phyloP scores from a whole-genome alignment of 2,329 filamentous ascomycete genomes.

The Ophiocordyceps robertsii region DNA sequence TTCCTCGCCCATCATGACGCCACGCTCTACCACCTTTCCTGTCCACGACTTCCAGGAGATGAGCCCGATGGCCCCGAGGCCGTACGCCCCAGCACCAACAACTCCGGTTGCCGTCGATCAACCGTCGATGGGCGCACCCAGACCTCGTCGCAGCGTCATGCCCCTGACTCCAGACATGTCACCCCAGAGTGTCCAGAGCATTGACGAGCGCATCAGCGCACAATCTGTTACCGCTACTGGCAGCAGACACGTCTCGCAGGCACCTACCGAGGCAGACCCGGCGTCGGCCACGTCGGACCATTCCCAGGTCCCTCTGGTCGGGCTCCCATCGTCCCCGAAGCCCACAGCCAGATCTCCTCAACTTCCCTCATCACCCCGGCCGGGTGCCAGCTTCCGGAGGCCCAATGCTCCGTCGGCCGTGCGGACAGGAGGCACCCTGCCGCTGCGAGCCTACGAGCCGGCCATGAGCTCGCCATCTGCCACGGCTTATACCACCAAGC shows the following conservation, averaged over 20 bases:
- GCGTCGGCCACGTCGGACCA: constrained; percentile 37
- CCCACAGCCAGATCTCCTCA: constrained; percentile 19
- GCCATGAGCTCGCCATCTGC: constrained; percentile 35
- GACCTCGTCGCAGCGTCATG: constrained; percentile 9
- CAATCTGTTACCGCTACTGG: constrained; percentile 20
- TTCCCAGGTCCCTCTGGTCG: constrained; percentile 36
- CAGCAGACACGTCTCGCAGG: constrained; percentile 23
- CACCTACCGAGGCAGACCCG: constrained; percentile 30
- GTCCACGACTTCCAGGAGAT: constrained; percentile 42
- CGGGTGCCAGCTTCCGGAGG: constrained; percentile 34
- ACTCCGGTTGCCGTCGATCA: constrained; percentile 40
- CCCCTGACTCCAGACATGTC: constrained; percentile 21
- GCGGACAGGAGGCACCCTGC: constrained; percentile 42
- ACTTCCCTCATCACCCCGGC: constrained; percentile 37
- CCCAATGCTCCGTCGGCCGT: constrained; percentile 39
- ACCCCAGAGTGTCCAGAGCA: constrained; percentile 30
- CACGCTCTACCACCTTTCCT: constrained; percentile 45
- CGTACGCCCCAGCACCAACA: constrained; percentile 43
- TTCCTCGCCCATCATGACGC: constrained; percentile 53
- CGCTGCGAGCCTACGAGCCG: constrained; percentile 50
- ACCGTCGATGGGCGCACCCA: constrained; percentile 18
- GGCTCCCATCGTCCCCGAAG: constrained; percentile 32
- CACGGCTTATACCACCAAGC: constrained; percentile 38
- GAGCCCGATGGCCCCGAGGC: constrained; percentile 41
- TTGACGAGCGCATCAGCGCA: constrained; percentile 40